Percentiles rank a stretch among this genome's conserved stretches.
phyloP scores from a whole-genome alignment of 352 stramenopile species.

The Saprolegnia diclina region DNA sequence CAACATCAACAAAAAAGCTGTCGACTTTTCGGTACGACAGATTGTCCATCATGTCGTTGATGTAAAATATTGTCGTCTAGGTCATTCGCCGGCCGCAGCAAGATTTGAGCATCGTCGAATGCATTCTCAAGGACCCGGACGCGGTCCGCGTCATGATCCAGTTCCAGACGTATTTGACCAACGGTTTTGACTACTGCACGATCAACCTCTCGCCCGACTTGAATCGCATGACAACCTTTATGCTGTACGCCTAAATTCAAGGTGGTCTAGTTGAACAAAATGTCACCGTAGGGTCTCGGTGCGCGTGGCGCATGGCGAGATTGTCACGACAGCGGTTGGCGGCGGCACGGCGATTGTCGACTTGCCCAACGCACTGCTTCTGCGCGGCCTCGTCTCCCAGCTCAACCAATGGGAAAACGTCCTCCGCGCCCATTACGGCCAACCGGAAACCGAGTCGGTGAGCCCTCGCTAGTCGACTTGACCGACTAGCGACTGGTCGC shows the following conservation, averaged over 20 bases:
- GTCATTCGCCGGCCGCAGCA: conserved; percentile 5
- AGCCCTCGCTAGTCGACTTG: not conserved
- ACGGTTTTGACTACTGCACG: conserved; percentile 15
- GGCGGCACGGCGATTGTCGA: conserved; percentile 3
- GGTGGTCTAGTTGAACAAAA: not conserved
- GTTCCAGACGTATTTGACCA: conserved; percentile 10
- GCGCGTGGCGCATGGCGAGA: not conserved
- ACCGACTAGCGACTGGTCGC: too few relatives aligned
- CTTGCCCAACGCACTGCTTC: not conserved
- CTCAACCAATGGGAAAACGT: conserved; percentile 12
- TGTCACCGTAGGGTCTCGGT: not conserved
- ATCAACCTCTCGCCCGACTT: conserved; percentile 11
- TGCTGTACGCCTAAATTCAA: not conserved
- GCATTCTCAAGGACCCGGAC: conserved; percentile 11
- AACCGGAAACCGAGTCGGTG: conserved; percentile 1
- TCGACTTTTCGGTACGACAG: not conserved
- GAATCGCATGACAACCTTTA: conserved; percentile 16
- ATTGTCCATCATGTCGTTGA: not conserved
- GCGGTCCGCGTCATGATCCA: conserved; percentile 12
- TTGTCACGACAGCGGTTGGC: not conserved
- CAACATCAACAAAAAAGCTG: conserved; percentile 16
- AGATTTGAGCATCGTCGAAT: conserved; percentile 12
- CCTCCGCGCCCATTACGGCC: conserved; percentile 1
- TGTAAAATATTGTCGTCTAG: not conserved
- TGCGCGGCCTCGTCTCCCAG: not conserved